A percentile compares a stretch with the other conserved stretches of the same genome.
Evolutionary conservation across 176 grass and related monocot genomes (phyloP).

Genomic region (Panicum miliaceum): DNA sequence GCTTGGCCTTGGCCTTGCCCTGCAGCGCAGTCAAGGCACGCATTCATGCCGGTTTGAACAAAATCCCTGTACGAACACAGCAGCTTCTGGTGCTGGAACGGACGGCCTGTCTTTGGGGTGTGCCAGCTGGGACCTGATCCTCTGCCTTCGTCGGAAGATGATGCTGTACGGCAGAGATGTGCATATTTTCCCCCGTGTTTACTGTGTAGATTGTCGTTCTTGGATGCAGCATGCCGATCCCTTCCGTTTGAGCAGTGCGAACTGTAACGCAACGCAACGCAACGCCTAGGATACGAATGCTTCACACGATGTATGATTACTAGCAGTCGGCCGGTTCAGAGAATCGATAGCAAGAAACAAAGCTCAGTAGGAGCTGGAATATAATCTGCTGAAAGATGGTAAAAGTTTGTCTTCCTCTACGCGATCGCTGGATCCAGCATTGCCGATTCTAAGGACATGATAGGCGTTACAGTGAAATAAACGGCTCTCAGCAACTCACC

Average conservation of each 20-base stretch:
- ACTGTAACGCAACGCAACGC: neutral
- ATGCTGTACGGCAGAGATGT: too few relatives aligned
- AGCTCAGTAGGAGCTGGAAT: too few relatives aligned
- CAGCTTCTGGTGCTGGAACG: neutral
- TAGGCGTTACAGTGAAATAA: neutral
- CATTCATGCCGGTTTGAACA: conserved; percentile 13
- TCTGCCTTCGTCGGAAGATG: too few relatives aligned
- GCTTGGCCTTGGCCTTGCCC: neutral
- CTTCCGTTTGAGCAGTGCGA: neutral
- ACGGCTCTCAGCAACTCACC: neutral
- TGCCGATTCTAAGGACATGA: neutral
- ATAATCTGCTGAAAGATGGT: too few relatives aligned
- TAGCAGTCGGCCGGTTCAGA: too few relatives aligned
- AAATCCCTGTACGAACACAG: neutral
- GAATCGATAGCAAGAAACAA: too few relatives aligned
- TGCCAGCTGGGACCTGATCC: neutral
- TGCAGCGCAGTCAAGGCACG: neutral
- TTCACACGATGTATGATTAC: too few relatives aligned
- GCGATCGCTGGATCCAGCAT: neutral
- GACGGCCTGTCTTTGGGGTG: neutral
- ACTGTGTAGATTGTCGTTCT: neutral
- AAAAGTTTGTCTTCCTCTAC: too few relatives aligned
- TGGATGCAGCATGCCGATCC: too few relatives aligned
- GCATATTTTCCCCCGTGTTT: too few relatives aligned
- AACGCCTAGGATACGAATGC: too few relatives aligned